Evolutionary conservation across 169 alveolate species (phyloP).

Genomic region (Nephromyces sp.): DNA sequence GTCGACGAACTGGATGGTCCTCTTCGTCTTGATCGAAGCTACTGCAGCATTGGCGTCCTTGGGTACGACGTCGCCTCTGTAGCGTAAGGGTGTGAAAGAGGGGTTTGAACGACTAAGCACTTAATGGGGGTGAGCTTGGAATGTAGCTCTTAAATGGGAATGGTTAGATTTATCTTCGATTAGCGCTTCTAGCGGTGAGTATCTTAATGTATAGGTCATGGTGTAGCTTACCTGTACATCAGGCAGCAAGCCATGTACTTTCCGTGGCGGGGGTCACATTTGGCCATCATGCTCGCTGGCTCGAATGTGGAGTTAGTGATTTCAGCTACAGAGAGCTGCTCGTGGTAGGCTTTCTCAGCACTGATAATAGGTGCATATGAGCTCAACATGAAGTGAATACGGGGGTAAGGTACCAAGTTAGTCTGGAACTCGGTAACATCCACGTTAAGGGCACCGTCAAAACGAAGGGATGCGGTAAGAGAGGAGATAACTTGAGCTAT

Average conservation of each 20-base stretch:
- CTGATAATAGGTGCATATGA: conserved; percentile 96
- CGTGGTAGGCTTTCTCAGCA: conserved; percentile 97
- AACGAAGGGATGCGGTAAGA: conserved; percentile 89
- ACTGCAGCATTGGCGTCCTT: conserved; percentile 97
- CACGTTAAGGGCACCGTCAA: conserved; percentile 95
- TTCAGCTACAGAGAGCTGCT: conserved; percentile 94
- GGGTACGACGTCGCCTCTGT: conserved; percentile 98
- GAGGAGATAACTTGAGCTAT: conserved; percentile 81
- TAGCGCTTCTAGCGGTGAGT: too few species aligned
- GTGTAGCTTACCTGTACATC: too few species aligned
- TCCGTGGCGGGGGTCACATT: conserved; percentile 96
- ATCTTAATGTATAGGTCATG: too few species aligned
- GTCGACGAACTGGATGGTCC: conserved; percentile 93
- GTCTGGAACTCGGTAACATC: conserved; percentile 98
- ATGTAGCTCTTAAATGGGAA: too few species aligned
- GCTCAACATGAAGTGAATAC: conserved; percentile 96
- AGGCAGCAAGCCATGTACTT: conserved; percentile 95
- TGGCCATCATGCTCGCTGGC: conserved; percentile 97
- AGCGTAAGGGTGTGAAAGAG: too few species aligned
- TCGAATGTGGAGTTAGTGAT: conserved; percentile 95
- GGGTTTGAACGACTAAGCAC: too few species aligned
- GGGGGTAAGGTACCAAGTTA: conserved; percentile 85
- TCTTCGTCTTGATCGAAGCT: conserved; percentile 92
- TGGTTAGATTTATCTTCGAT: too few species aligned
- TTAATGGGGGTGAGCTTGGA: too few species aligned